phyloP scores from a whole-genome alignment of 2,329 filamentous ascomycete genomes.

The Colletotrichum sp. region DNA sequence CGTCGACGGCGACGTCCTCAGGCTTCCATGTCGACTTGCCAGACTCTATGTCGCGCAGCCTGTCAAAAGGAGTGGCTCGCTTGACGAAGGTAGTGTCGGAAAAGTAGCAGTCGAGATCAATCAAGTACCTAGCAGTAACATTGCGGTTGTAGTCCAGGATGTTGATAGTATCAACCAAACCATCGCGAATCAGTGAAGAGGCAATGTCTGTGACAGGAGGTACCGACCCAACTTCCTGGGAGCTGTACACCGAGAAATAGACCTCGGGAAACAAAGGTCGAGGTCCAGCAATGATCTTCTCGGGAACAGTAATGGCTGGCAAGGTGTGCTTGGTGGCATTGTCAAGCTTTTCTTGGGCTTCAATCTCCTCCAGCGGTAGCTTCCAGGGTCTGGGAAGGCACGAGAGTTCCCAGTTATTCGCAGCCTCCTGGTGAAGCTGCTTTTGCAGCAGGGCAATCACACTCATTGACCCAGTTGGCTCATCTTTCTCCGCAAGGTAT shows the following conservation, averaged over 20 bases:
- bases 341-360: constrained; percentile 63
- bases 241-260: constrained; percentile 89
- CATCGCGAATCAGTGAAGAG: constrained; percentile 83
- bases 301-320: constrained; percentile 77
- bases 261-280: constrained; percentile 88
- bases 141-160: constrained; percentile 92
- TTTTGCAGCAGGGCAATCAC: constrained; percentile 83
- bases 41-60: constrained; percentile 72
- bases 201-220: constrained; percentile 78
- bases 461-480: constrained; percentile 68
- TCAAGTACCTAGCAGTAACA: constrained; percentile 83
- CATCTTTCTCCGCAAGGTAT: constrained; percentile 71
- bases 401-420: constrained; percentile 75
- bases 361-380: constrained; percentile 64
- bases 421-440: constrained; percentile 81
- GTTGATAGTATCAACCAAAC: constrained; percentile 90
- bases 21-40: constrained; percentile 89
- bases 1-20: constrained; percentile 96
- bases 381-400: constrained; percentile 73
- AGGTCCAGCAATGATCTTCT: constrained; percentile 75
- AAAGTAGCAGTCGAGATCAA: constrained; percentile 96
- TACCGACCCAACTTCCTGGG: constrained; percentile 89
- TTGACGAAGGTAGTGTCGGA: constrained; percentile 89
- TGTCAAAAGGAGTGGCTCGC: constrained; percentile 90
- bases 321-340: constrained; percentile 76